These are phyloP conservation scores for Magnaporthiopsis rhizophila DNA, from an alignment of 2,329 filamentous ascomycete species.

Conservation along the genomic window DNA sequence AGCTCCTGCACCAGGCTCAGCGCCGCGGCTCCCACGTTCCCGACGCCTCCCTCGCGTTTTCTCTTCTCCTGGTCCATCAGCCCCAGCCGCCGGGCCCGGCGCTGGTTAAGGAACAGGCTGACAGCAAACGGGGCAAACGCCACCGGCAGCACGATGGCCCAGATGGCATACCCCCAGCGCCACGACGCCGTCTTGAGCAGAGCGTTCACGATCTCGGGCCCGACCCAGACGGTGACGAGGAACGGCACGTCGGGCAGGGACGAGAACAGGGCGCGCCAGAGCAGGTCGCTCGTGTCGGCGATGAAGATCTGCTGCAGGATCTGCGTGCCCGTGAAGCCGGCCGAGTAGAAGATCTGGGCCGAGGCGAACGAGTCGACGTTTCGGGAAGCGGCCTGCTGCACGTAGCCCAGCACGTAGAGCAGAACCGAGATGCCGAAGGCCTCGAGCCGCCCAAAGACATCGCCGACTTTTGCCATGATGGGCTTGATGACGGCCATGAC, in stretches of 20 bases:
- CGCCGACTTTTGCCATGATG: constrained; percentile 52
- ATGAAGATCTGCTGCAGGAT: constrained; percentile 58
- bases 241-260: constrained; percentile 52
- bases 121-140: constrained; percentile 46
- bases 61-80: constrained; percentile 24
- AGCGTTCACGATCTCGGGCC: constrained; percentile 39
- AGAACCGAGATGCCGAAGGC: constrained; percentile 46
- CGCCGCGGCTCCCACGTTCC: neutral
- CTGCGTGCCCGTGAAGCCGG: constrained; percentile 35
- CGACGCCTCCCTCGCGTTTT: neutral
- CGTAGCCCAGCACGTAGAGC: constrained; percentile 48
- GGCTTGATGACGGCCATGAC: constrained; percentile 56
- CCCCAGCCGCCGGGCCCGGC: constrained; percentile 40
- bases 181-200: constrained; percentile 41
- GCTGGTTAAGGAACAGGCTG: constrained; percentile 42
- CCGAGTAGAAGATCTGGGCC: constrained; percentile 54
- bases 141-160: constrained; percentile 50
- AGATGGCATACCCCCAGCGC: constrained; percentile 57
- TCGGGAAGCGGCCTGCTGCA: constrained; percentile 46
- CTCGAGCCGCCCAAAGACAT: constrained; percentile 55
- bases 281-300: constrained; percentile 51
- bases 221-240: constrained; percentile 53
- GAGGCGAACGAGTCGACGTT: constrained; percentile 44
- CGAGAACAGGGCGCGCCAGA: constrained; percentile 52
- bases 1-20: constrained; percentile 27